These are phyloP conservation scores for Tripterygium wilfordii DNA, from an alignment of 177 flowering plant species.

Conservation along the genomic window DNA sequence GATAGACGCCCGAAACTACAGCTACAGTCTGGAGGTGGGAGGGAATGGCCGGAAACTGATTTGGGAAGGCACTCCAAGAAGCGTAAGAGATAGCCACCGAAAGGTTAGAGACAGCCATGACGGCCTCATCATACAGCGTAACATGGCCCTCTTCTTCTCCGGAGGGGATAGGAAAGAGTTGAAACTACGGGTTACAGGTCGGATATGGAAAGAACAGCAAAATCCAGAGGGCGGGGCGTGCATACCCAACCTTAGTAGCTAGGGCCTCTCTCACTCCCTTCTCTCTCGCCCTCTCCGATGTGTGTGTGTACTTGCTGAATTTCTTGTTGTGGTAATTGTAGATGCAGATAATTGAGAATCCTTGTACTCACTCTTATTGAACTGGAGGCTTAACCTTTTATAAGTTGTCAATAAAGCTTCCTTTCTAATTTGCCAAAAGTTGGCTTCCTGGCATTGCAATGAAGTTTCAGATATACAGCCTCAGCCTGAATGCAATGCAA, in stretches of 20 bases:
- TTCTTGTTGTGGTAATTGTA: neutral
- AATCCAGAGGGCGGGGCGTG: constrained; percentile 36
- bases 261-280: constrained; percentile 1
- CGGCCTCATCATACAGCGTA: constrained; percentile 50
- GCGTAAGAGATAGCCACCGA: constrained; percentile 50
- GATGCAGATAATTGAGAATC: constrained; percentile 3
- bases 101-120: constrained; percentile 56
- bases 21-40: constrained; percentile 47
- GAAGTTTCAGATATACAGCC: neutral
- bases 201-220: constrained; percentile 52
- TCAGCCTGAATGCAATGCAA: no score
- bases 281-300: neutral
- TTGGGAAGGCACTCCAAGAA: constrained; percentile 54
- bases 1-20: constrained; percentile 37
- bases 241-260: constrained; percentile 36
- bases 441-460: neutral
- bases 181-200: constrained; percentile 41
- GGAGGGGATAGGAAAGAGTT: constrained; percentile 46
- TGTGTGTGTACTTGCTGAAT: neutral
- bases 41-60: constrained; percentile 46
- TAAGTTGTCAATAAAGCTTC: constrained; percentile 2
- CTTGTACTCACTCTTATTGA: constrained; percentile 1
- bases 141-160: constrained; percentile 47
- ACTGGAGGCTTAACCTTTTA: constrained; percentile 6
- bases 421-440: neutral